Evolutionary conservation across 2,329 filamentous ascomycete genomes (phyloP), one percentile per base, ranked within the genome.

Genomic region (Sporothrix dimorphospora): DNA sequence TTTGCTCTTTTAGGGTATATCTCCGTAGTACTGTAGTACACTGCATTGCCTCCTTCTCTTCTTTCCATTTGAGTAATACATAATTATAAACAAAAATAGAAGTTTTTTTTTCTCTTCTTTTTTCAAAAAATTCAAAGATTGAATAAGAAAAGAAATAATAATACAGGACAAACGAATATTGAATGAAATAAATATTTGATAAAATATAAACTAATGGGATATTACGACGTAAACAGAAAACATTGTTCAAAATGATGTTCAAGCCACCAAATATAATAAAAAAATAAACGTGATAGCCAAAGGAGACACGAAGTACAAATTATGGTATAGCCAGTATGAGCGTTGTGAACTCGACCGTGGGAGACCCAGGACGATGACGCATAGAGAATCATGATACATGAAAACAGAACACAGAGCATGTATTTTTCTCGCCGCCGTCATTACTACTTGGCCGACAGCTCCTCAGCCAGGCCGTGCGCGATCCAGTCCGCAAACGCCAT

Each of bases 401-500:
- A 68, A 34, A 30, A 51, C 24, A n/a, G 49, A 47, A 68, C 38
- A 2, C 30, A 38, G 40, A 67, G 47, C 24, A 24, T 8, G 16
- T 12, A 11, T 38, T n/a, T 14, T 63, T 6, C n/a, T 12, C 11
- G 12, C n/a, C 12, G 3, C n/a, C 4, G 2, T 3, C 27, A 24
- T 27, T 34, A 30, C 8, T 30, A 45, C 2, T 59, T 51, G 66
- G 30, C 57, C n/a, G 55, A 59, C 77, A 88, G 70, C 65, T 88
- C 87, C 77, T 79, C 81, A n/a, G 81, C 83, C 59, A 92, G 79
- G 0, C 86, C 85, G 76, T 86, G 82, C 3, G 88, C 88, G 74
- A 92, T 90, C 81, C 87, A 88, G 77, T 92, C 88, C 66, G 89
- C 85, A 76, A 92, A 86, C 0, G 88, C 88, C 92, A 94, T 93